A percentile compares a stretch with the other conserved stretches of the same genome.
phyloP scores from a whole-genome alignment of 371 early-diverging fungal species.

The Mortierella sp. region DNA sequence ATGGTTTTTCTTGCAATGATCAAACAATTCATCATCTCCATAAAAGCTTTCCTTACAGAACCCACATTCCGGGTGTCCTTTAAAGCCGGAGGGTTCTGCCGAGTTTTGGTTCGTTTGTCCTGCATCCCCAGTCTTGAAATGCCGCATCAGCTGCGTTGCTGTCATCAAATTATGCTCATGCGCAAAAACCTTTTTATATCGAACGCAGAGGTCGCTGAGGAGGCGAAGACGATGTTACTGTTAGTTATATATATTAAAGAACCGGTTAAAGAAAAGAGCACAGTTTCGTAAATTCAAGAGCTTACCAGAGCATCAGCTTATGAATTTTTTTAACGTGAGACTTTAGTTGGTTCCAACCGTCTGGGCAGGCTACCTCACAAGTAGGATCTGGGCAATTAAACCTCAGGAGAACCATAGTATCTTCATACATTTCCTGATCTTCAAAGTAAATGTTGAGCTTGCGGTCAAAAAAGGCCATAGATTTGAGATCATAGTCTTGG shows the following conservation, averaged over 20 bases:
- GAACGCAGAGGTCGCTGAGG: slow-evolving; percentile 86
- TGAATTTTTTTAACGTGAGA: slow-evolving; percentile 85
- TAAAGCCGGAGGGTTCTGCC: slow-evolving; percentile 83
- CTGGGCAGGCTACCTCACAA: slow-evolving; percentile 78
- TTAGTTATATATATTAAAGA: too few relatives aligned
- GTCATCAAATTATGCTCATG: slow-evolving; percentile 91
- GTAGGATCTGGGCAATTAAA: slow-evolving; percentile 88
- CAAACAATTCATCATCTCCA: slow-evolving; percentile 90
- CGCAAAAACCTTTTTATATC: slow-evolving; percentile 91
- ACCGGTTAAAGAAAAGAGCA: neutral
- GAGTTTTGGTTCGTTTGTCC: slow-evolving; percentile 62
- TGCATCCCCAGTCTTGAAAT: slow-evolving; percentile 77
- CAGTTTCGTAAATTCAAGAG: neutral
- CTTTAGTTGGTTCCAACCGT: slow-evolving; percentile 87
- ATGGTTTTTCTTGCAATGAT: slow-evolving; percentile 94
- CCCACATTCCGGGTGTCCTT: slow-evolving; percentile 93
- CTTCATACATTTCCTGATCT: slow-evolving; percentile 76
- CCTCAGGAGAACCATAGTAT: slow-evolving; percentile 76
- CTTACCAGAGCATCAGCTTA: slow-evolving; percentile 80
- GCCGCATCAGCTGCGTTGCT: slow-evolving; percentile 72
- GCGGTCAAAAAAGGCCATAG: slow-evolving; percentile 71
- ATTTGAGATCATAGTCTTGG: slow-evolving; percentile 59
- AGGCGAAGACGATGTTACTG: neutral
- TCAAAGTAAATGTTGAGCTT: slow-evolving; percentile 83
- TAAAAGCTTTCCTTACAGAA: slow-evolving; percentile 90